phyloP scores from a whole-genome alignment of 2,329 filamentous ascomycete species.

The Trichoderma sp. region DNA sequence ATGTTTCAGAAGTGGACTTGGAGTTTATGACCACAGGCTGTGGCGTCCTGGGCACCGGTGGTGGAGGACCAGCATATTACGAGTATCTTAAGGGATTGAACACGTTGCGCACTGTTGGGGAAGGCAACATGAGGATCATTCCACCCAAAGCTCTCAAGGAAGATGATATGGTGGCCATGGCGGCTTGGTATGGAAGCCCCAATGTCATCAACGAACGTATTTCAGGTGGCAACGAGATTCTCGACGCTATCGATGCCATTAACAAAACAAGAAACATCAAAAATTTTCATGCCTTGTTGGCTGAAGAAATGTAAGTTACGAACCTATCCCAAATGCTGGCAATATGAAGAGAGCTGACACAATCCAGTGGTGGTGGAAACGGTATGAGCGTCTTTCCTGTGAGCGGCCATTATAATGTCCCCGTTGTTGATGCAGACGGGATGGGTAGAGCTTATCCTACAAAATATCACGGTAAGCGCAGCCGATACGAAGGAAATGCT shows the following conservation, averaged over 20 bases:
- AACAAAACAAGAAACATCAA: conserved; percentile 35
- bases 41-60: conserved; percentile 41
- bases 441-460: conserved; percentile 44
- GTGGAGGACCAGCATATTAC: conserved; percentile 41
- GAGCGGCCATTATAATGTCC: conserved; percentile 38
- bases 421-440: conserved; percentile 40
- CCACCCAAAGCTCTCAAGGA: conserved; percentile 40
- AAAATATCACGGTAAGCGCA: conserved; percentile 36
- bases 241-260: conserved; percentile 38
- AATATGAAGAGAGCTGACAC: not conserved
- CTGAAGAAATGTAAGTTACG: conserved; percentile 41
- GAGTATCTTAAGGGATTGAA: conserved; percentile 48
- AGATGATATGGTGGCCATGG: conserved; percentile 44
- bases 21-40: conserved; percentile 41
- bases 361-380: conserved; percentile 41
- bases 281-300: conserved; percentile 37
- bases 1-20: conserved; percentile 40
- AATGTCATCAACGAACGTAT: conserved; percentile 44
- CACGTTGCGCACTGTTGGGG: conserved; percentile 35
- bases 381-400: conserved; percentile 40
- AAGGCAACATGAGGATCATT: conserved; percentile 44
- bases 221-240: conserved; percentile 39
- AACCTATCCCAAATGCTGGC: no score
- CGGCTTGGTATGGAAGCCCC: conserved; percentile 47
- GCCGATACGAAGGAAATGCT: no score